Evolutionary conservation across 768 basidiomycete species (phyloP).

Genomic region (Amanita rubescens): DNA sequence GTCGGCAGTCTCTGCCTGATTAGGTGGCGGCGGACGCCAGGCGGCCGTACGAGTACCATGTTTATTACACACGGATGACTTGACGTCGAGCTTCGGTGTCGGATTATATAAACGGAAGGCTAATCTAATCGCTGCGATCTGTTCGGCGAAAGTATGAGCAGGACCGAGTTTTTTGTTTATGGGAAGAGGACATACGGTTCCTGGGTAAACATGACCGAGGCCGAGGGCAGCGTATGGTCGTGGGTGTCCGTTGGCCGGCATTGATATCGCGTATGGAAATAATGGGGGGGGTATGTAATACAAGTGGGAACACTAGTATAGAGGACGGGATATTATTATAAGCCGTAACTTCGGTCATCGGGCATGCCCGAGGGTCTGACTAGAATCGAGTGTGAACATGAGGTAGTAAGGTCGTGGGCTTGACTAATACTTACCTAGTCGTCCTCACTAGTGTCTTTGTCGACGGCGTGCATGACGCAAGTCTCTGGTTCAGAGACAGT

Average conservation of each 20-base stretch:
- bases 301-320: neutral
- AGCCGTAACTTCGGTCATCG: neutral
- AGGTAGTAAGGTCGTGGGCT: neutral
- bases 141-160: neutral
- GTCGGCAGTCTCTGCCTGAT: too few relatives aligned
- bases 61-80: too few relatives aligned
- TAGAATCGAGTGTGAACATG: neutral
- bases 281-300: neutral
- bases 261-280: neutral
- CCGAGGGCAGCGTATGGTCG: neutral
- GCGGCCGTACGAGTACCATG: too few relatives aligned
- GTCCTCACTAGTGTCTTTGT: slow-evolving; percentile 12
- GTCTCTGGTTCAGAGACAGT: slow-evolving; percentile 34
- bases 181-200: neutral
- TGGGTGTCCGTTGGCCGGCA: neutral
- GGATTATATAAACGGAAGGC: neutral
- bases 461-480: slow-evolving; percentile 41
- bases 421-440: neutral
- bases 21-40: too few relatives aligned
- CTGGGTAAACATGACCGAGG: neutral
- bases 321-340: neutral
- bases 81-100: neutral
- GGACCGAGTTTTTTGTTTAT: neutral
- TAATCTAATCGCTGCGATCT: neutral
- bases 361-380: neutral